Conservation (phyloP, 345 rosid species). For the Sisymbrium irio region DNA sequence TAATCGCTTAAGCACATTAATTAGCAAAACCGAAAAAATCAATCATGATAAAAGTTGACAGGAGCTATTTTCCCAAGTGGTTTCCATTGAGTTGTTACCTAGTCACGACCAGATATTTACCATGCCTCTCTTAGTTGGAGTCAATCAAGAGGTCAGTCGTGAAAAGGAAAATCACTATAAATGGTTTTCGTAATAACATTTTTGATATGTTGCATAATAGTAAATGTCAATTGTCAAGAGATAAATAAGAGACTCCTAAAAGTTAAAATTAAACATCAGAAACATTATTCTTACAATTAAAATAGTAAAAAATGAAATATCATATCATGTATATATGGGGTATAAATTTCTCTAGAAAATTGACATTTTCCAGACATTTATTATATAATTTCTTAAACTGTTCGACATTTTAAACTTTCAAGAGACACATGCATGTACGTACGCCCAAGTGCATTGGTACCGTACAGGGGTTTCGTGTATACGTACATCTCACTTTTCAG, state of each 20-base stretch:
- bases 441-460: background rate
- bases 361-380: background rate
- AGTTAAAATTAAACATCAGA: background rate
- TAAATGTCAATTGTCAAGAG: background rate
- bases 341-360: background rate
- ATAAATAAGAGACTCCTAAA: background rate
- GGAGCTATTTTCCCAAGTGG: background rate
- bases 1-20: background rate
- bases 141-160: background rate
- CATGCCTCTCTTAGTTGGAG: background rate
- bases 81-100: background rate
- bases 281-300: background rate
- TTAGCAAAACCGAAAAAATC: background rate
- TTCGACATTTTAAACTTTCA: background rate
- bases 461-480: background rate
- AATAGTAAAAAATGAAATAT: background rate
- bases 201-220: background rate
- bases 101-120: background rate
- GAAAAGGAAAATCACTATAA: background rate
- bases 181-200: background rate
- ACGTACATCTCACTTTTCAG: background rate
- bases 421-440: constrained; percentile 9
- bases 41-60: background rate
- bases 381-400: background rate
- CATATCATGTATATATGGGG: background rate